A percentile compares a stretch with the other conserved stretches of the same genome.
Evolutionary conservation across 306 rosid species (phyloP).

Genomic region (Notholithocarpus densiflorus): DNA sequence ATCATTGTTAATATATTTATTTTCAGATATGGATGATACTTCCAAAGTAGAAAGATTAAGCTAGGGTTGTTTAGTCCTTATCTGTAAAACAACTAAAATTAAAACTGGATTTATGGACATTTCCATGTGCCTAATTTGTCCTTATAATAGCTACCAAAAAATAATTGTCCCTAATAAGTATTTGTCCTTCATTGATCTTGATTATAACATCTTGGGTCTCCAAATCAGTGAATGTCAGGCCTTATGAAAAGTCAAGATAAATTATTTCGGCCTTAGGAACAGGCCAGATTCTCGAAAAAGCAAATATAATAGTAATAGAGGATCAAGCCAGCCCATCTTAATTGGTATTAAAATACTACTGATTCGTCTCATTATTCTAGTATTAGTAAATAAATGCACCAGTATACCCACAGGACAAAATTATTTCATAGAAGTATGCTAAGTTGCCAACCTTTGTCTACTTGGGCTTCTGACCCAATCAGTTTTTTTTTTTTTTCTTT

Average conservation of each 20-base stretch:
- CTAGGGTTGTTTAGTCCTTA: neutral
- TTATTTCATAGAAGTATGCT: neutral
- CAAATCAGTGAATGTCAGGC: neutral
- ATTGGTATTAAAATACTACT: neutral
- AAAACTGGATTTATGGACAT: neutral
- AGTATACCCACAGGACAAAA: neutral
- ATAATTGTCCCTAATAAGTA: neutral
- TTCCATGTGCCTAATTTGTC: conserved; percentile 12
- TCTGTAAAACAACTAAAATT: neutral
- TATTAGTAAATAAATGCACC: neutral
- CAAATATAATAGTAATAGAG: too few species aligned
- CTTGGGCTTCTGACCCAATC: neutral
- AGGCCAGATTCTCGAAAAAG: neutral
- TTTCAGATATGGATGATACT: conserved; percentile 5
- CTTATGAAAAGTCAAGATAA: neutral
- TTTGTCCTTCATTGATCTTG: neutral
- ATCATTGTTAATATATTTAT: neutral
- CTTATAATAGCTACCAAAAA: neutral
- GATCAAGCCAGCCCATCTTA: neutral
- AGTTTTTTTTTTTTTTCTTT: too few species aligned
- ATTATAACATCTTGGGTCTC: neutral
- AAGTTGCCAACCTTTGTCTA: neutral
- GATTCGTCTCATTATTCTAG: neutral
- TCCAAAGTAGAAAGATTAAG: neutral
- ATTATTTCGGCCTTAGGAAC: neutral